Conservation (phyloP, 164 flowering plant species). For the Umbilicus rupestris region DNA sequence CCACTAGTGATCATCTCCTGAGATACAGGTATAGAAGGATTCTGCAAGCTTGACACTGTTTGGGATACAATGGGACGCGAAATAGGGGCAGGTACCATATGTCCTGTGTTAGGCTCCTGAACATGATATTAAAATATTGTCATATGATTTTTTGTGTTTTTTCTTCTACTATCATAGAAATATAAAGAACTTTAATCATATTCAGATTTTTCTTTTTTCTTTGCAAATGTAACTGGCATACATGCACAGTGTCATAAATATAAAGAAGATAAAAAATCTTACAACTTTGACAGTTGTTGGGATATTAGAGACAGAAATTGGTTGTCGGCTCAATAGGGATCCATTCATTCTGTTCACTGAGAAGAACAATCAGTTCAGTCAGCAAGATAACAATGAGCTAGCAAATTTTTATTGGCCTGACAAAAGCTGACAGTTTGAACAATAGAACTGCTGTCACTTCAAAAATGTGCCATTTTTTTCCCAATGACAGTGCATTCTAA, state of each 20-base stretch:
- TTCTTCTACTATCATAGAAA: not conserved
- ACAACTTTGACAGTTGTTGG: constrained; percentile 83
- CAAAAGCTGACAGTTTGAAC: not conserved
- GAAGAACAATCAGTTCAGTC: constrained; percentile 9
- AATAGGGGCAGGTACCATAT: constrained; percentile 46
- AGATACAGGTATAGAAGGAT: constrained; percentile 65
- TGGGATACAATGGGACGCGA: constrained; percentile 46
- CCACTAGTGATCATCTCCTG: constrained; percentile 52
- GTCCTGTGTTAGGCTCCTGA: constrained; percentile 76
- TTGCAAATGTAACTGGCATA: not conserved
- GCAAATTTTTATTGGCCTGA: not conserved
- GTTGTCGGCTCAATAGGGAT: constrained; percentile 51
- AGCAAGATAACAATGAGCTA: constrained; percentile 3
- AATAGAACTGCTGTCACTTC: not conserved
- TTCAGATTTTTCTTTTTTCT: not conserved
- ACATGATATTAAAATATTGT: constrained; percentile 1
- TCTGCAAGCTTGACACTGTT: constrained; percentile 46
- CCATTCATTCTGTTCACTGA: constrained; percentile 81
- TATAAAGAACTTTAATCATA: not conserved
- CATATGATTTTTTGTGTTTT: not conserved
- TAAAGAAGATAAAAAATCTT: constrained; percentile 19
- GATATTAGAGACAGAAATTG: constrained; percentile 40
- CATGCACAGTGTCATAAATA: not conserved
- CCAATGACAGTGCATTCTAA: not conserved
- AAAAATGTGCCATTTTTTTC: not conserved